Evolutionary conservation across 2,329 filamentous ascomycete genomes (phyloP).

Genomic region (Blastomyces gilchristii): DNA sequence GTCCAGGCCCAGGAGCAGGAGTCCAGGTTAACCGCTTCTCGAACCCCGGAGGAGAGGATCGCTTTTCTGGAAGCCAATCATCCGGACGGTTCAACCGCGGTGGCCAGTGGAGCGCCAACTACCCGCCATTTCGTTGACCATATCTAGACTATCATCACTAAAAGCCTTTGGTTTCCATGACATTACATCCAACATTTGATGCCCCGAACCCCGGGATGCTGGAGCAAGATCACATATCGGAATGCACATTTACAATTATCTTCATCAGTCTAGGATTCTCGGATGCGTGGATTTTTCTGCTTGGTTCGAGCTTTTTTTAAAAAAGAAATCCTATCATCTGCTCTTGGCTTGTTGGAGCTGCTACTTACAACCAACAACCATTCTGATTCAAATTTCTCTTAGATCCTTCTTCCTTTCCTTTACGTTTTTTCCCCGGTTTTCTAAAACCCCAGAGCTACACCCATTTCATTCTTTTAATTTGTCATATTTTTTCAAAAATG

Average conservation of each 20-base stretch:
- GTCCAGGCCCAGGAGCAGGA: conserved; percentile 73
- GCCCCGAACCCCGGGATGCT: neutral
- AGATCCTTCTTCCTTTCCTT: conserved; percentile 21
- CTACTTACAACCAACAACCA: conserved; percentile 15
- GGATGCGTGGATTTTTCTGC: conserved; percentile 16
- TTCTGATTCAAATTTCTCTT: conserved; percentile 16
- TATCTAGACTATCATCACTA: conserved; percentile 5
- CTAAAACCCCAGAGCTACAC: conserved; percentile 13
- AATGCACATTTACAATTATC: conserved; percentile 18
- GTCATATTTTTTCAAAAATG: conserved; percentile 22
- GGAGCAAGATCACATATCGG: conserved; percentile 12
- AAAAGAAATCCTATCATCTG: conserved; percentile 18
- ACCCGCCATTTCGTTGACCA: conserved; percentile 29
- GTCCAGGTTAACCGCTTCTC: conserved; percentile 51
- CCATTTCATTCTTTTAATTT: conserved; percentile 23
- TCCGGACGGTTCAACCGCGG: conserved; percentile 28
- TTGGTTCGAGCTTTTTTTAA: conserved; percentile 17
- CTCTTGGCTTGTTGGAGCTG: conserved; percentile 19
- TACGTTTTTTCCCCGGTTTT: conserved; percentile 11
- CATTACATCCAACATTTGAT: conserved; percentile 2
- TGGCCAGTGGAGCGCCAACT: conserved; percentile 29
- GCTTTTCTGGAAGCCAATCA: conserved; percentile 29
- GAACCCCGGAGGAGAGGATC: conserved; percentile 38
- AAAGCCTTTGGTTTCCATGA: conserved; percentile 2
- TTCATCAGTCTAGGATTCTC: conserved; percentile 20